Evolutionary conservation across 2,329 filamentous ascomycete genomes (phyloP).

Genomic region (Trichoderma hamatum): DNA sequence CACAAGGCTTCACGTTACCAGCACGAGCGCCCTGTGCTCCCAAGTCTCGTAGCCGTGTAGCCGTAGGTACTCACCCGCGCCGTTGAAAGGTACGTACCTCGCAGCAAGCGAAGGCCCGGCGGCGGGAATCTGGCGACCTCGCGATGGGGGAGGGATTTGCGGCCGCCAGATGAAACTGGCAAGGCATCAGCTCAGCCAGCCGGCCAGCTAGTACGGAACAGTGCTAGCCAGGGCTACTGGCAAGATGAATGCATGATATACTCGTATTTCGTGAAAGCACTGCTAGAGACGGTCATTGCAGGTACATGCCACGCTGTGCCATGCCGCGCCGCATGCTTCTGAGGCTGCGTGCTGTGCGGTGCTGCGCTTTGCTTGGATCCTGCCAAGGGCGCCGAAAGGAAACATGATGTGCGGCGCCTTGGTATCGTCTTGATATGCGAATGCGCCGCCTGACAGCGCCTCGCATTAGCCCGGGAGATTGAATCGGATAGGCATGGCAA

Average conservation of each 20-base stretch:
- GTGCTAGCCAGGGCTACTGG: neutral
- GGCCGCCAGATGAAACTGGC: constrained; percentile 23
- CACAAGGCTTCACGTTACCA: neutral
- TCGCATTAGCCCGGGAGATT: constrained; percentile 3
- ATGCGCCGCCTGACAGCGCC: constrained; percentile 4
- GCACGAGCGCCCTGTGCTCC: neutral
- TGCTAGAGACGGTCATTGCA: neutral
- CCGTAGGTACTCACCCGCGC: neutral
- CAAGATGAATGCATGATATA: neutral
- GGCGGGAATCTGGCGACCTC: constrained; percentile 25
- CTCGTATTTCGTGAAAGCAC: neutral
- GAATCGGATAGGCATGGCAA: neutral
- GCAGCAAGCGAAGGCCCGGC: neutral
- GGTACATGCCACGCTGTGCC: neutral
- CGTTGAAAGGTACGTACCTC: neutral
- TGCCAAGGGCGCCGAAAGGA: neutral
- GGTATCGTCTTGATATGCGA: neutral
- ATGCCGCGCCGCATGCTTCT: neutral
- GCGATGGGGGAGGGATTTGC: constrained; percentile 16
- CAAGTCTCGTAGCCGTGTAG: neutral
- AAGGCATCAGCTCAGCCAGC: constrained; percentile 4
- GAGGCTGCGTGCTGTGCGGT: neutral
- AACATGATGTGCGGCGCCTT: neutral
- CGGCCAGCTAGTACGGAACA: neutral
- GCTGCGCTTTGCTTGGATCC: neutral